Conservation (phyloP, 2,329 filamentous ascomycete species). For the Elsinoe perseae region DNA sequence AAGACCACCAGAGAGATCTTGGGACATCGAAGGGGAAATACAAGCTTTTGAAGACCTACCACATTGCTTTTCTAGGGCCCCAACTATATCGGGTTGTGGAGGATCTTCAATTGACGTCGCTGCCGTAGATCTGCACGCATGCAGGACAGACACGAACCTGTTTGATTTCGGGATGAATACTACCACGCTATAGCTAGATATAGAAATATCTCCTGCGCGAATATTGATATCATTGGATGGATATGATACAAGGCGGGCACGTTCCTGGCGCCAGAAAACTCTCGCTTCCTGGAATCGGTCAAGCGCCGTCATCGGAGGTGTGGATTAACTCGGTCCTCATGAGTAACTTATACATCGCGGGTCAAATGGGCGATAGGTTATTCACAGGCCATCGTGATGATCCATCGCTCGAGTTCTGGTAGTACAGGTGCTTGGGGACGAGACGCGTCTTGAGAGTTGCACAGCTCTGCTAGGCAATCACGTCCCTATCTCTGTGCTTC, state of each 20-base stretch:
- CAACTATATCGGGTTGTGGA: neutral
- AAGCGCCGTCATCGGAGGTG: neutral
- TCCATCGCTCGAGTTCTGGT: too few relatives aligned
- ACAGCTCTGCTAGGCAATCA: too few relatives aligned
- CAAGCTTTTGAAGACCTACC: neutral
- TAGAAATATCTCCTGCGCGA: neutral
- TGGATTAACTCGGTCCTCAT: neutral
- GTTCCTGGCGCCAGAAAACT: neutral
- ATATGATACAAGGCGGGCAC: neutral
- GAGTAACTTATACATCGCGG: neutral
- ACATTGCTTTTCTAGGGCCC: neutral
- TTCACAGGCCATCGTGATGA: too few relatives aligned
- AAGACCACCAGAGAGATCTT: neutral
- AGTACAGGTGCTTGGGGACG: too few relatives aligned
- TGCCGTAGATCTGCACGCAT: neutral
- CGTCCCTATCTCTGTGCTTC: too few relatives aligned
- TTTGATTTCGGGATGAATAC: neutral
- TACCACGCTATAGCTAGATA: neutral
- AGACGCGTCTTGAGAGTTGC: too few relatives aligned
- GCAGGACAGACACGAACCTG: neutral
- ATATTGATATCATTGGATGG: neutral
- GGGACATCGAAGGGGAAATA: neutral
- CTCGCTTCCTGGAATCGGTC: neutral
- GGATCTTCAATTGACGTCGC: neutral
- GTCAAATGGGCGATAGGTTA: neutral